A percentile compares a stretch with the other conserved stretches of the same genome.
Conservation (phyloP, 2,329 filamentous ascomycete species). For the Colletotrichum chlorophyti region DNA sequence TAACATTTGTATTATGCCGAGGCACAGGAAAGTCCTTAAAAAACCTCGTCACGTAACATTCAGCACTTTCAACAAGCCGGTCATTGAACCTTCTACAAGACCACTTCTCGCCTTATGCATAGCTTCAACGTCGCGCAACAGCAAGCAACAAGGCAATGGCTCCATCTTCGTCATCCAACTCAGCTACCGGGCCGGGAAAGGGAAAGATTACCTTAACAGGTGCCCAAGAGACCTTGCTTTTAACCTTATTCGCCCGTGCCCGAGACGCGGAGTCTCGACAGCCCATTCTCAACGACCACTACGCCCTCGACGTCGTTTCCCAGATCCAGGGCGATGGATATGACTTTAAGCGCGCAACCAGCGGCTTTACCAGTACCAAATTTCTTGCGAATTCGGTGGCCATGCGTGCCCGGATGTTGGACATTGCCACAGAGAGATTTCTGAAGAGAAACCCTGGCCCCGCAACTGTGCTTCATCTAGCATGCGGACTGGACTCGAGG, state of each 20-base stretch:
- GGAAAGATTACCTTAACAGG: constrained; percentile 20
- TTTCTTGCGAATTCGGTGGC: neutral
- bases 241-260: constrained; percentile 26
- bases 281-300: constrained; percentile 28
- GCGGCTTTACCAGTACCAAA: neutral
- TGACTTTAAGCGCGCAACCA: constrained; percentile 12
- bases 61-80: too few species aligned
- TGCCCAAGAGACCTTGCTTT: constrained; percentile 28
- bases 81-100: too few species aligned
- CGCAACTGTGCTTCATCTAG: constrained; percentile 39
- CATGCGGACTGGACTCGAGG: constrained; percentile 40
- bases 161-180: neutral
- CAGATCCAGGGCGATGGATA: constrained; percentile 14
- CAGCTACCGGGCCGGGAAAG: constrained; percentile 4
- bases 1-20: too few species aligned
- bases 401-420: constrained; percentile 27
- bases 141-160: neutral
- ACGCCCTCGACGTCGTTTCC: constrained; percentile 15
- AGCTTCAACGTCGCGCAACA: too few species aligned
- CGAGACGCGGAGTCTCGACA: constrained; percentile 18
- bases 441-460: constrained; percentile 30
- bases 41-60: too few species aligned
- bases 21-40: too few species aligned
- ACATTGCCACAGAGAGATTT: constrained; percentile 36
- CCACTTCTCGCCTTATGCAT: too few species aligned